Base-by-base conservation (phyloP, 192 early-diverging fungal genomes). In the Gigaspora rosea region DNA sequence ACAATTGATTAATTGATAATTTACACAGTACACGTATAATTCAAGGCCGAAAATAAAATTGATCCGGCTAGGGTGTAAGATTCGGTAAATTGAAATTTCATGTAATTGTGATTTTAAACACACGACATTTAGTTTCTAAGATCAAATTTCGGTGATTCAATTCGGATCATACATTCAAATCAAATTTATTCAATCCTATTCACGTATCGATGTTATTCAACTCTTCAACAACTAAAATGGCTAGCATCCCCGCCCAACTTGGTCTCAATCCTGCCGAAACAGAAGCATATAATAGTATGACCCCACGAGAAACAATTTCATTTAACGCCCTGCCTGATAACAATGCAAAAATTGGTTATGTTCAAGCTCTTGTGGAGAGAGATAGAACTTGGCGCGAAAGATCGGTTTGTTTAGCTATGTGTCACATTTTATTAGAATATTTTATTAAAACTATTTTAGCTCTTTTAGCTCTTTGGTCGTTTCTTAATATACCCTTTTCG, bases 371-470 rank as follows among this genome's bases (percentile, higher is more conserved):
- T 11, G 72, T 50, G 72, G 58, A 61, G 0, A 62, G 20, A 20
- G n/a, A 74, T 16, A 74, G 35, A 11, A 9, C 72, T 74, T 15
- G 15, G 15, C 58, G 58, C 1, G 58, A 74, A 62, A 74, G 49
- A 74, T 74, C 72, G 20, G 72, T 74, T 62, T 62, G 58, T 74
- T 74, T 74, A 74, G 58, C 58, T 74, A 74, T 3, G 15, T n/a
- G 46, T 27, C 36, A 74, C 46, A 41, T 74, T 59, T 62, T 22
- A 13, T 74, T n/a, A 48, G 15, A 62, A 61, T 48, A 47, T 74
- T 74, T 62, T 62, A 74, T 57, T 74, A 74, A 74, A 48, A 49
- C 72, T 62, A 16, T 74, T 74, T 74, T 74, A 74, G 32, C 47
- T 1, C n/a, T 27, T 51, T 70, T 8, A 1, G 27, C 27, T 27